These are phyloP conservation scores for Bryopsis sp. DNA, from an alignment of 139 green algal species.

Conservation along the genomic window DNA sequence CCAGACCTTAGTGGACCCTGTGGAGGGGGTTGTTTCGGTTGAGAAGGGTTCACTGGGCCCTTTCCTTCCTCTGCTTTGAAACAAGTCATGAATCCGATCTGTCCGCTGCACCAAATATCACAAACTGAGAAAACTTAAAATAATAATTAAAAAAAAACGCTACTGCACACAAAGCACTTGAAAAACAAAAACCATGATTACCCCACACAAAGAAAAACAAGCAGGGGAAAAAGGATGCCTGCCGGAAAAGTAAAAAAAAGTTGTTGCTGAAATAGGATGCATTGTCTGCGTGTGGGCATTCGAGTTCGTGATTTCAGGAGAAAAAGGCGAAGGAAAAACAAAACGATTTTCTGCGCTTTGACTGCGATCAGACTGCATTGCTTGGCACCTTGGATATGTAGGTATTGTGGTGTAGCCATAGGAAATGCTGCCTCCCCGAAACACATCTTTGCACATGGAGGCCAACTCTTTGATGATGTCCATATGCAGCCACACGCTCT, in stretches of 20 bases:
- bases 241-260: too few relatives aligned
- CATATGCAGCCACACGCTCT: slow-evolving; percentile 91
- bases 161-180: too few relatives aligned
- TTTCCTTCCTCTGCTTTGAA: slow-evolving; percentile 52
- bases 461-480: slow-evolving; percentile 89
- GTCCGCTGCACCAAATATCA: slow-evolving; percentile 44
- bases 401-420: slow-evolving; percentile 96
- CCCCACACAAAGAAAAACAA: too few relatives aligned
- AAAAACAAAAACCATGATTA: too few relatives aligned
- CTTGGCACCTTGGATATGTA: slow-evolving; percentile 80
- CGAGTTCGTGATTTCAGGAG: background rate
- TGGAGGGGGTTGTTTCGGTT: slow-evolving; percentile 29
- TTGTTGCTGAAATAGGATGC: too few relatives aligned
- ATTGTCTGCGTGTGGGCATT: too few relatives aligned
- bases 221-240: too few relatives aligned
- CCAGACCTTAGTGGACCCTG: background rate
- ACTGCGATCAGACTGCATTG: background rate
- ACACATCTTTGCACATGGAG: slow-evolving; percentile 77
- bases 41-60: slow-evolving; percentile 33
- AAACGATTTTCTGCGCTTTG: too few relatives aligned
- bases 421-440: slow-evolving; percentile 69
- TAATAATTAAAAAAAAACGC: too few relatives aligned
- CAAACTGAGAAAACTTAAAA: too few relatives aligned
- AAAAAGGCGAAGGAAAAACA: background rate
- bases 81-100: slow-evolving; percentile 98